Evolutionary conservation across 2,329 filamentous ascomycete genomes (phyloP), one percentile per base, ranked within the genome.

Genomic region (Fusarium keratoplasticum): DNA sequence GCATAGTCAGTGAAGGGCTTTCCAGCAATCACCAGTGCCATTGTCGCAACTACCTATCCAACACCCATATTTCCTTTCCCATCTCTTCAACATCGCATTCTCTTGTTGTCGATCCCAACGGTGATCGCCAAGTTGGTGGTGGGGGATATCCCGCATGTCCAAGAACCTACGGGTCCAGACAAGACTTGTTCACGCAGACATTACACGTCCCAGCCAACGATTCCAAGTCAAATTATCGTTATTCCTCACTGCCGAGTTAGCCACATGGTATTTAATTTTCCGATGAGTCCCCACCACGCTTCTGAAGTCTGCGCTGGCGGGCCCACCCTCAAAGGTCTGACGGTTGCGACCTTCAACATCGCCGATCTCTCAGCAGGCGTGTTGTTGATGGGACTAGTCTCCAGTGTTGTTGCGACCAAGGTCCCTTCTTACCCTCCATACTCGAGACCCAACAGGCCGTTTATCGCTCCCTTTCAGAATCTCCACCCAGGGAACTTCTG

Each of bases 401-500:
- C 79, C 79, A 4, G 70, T 60, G 25, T 76, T 79, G 63, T 64
- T 75, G 44, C 84, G 84, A 10, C 91, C 90, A 8, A 92, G 80
- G 80, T 93, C 90, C 73, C 90, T 87, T 66, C 91, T 85, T 13
- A 92, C 90, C 70, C 90, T 87, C 90, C 90, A 92, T 11, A 90
- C 89, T 60, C 86, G 86, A 5, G 89, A 90, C 16, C 90, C 91
- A 13, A 87, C 85, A 6, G 88, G 87, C 64, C 89, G 84, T 71
- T 86, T 89, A 79, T 89, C 85, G 62, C 87, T 87, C 5, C 87
- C 89, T 54, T 85, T 84, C 11, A 91, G 79, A 47, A 86, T 85
- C 76, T 92, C 89, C 14, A 92, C 86, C 90, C 90, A 93, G 3
- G 90, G 90, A 3, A 86, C 81, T 36, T 83, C 77, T 5, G 81